Conservation (phyloP, 371 early-diverging fungal genomes). For the Mortierella sp. region DNA sequence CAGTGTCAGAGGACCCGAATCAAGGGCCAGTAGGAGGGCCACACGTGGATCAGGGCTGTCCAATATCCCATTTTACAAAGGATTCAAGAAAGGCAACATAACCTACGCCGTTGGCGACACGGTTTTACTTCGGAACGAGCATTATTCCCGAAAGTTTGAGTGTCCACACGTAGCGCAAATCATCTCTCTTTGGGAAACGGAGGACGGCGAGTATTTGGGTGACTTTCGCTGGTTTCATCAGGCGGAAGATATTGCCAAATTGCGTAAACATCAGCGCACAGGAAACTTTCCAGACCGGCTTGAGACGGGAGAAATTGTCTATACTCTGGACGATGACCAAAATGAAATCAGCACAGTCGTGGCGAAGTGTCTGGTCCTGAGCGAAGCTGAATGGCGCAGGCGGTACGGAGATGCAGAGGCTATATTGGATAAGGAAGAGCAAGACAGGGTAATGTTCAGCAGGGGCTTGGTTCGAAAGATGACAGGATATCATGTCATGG, state of each 20-base stretch:
- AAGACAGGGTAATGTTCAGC: slow-evolving; percentile 37
- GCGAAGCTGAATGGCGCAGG: slow-evolving; percentile 29
- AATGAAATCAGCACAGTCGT: slow-evolving; percentile 55
- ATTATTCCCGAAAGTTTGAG: slow-evolving; percentile 36
- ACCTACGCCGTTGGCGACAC: slow-evolving; percentile 37
- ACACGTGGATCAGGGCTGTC: slow-evolving; percentile 51
- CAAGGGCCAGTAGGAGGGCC: slow-evolving; percentile 20
- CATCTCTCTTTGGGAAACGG: slow-evolving; percentile 60
- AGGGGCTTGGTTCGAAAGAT: slow-evolving; percentile 53
- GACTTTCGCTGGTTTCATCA: slow-evolving; percentile 64
- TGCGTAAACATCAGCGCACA: slow-evolving; percentile 23
- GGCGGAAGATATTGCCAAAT: slow-evolving; percentile 29
- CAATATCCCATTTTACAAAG: slow-evolving; percentile 38
- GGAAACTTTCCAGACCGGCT: slow-evolving; percentile 41
- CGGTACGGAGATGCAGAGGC: slow-evolving; percentile 10
- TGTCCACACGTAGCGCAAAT: slow-evolving; percentile 58
- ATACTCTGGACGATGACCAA: slow-evolving; percentile 60
- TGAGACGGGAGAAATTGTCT: slow-evolving; percentile 55
- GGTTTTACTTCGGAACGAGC: slow-evolving; percentile 48
- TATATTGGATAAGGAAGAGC: neutral
- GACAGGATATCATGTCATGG: slow-evolving; percentile 49
- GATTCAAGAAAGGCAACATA: slow-evolving; percentile 29
- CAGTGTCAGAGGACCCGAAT: neutral
- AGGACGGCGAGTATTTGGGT: slow-evolving; percentile 54
- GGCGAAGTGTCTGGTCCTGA: slow-evolving; percentile 53